Conservation (phyloP, 306 rosid genomes). For the Datisca glomerata region DNA sequence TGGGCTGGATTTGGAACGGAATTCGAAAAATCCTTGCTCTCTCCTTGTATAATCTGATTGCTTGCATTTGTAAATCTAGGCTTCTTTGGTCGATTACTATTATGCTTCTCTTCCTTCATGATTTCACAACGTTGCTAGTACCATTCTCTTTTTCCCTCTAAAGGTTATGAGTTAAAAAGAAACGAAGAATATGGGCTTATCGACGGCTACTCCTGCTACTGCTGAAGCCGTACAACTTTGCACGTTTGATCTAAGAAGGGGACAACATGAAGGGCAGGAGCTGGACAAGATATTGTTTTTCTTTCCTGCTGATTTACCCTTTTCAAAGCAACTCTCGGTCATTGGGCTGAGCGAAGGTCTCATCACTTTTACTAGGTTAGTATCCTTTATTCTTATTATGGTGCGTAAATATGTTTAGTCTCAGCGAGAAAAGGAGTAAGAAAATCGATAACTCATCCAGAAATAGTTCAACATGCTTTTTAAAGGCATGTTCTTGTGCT, state of each 20-base stretch:
- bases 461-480: no score
- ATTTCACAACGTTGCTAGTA: no score
- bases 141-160: background rate
- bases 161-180: slow-evolving; percentile 1
- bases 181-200: slow-evolving; percentile 86
- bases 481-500: no score
- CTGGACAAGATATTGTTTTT: slow-evolving; percentile 88
- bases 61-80: no score
- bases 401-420: background rate
- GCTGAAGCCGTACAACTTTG: slow-evolving; percentile 56
- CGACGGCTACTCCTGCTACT: slow-evolving; percentile 35
- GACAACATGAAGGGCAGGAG: slow-evolving; percentile 93
- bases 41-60: no score
- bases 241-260: slow-evolving; percentile 80
- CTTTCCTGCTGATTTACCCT: slow-evolving; percentile 73
- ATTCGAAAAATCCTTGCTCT: no score
- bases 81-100: no score
- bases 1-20: no score
- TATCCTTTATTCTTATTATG: background rate
- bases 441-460: background rate
- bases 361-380: slow-evolving; percentile 83
- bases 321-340: slow-evolving; percentile 73
- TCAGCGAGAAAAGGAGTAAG: background rate
- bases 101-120: no score
- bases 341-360: slow-evolving; percentile 98